phyloP scores from a whole-genome alignment of 2,329 filamentous ascomycete genomes.

The Monilinia fructigena region DNA sequence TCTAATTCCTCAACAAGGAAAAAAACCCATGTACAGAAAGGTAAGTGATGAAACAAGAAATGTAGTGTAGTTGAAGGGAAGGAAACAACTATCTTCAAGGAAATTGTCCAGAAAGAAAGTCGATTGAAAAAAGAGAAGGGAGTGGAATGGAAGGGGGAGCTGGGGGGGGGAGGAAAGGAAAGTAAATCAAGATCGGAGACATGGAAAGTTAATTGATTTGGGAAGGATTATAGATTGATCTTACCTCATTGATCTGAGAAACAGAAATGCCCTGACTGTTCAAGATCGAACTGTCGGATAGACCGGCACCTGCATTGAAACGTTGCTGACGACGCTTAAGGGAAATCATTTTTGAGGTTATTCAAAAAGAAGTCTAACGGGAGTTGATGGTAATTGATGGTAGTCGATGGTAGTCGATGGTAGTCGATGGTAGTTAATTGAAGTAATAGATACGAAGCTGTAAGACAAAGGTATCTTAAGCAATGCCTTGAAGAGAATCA shows the following conservation, averaged over 20 bases:
- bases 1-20: neutral
- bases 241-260: neutral
- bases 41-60: neutral
- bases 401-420: too few relatives aligned
- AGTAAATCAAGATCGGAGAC: too few relatives aligned
- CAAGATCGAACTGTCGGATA: neutral
- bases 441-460: neutral
- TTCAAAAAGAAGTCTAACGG: neutral
- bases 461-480: neutral
- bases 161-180: too few relatives aligned
- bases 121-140: neutral
- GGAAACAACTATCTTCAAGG: neutral
- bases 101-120: neutral
- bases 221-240: neutral
- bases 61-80: neutral
- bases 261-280: neutral
- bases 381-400: too few relatives aligned
- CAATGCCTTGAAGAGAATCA: neutral
- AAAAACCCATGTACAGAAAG: neutral
- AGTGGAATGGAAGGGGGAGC: too few relatives aligned
- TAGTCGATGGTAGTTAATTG: neutral
- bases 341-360: constrained; percentile 2
- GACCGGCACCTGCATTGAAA: neutral
- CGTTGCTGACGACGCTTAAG: neutral
- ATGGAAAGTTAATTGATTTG: too few relatives aligned